Base-by-base conservation (phyloP, 345 rosid species). In the Noccaea caerulescens region DNA sequence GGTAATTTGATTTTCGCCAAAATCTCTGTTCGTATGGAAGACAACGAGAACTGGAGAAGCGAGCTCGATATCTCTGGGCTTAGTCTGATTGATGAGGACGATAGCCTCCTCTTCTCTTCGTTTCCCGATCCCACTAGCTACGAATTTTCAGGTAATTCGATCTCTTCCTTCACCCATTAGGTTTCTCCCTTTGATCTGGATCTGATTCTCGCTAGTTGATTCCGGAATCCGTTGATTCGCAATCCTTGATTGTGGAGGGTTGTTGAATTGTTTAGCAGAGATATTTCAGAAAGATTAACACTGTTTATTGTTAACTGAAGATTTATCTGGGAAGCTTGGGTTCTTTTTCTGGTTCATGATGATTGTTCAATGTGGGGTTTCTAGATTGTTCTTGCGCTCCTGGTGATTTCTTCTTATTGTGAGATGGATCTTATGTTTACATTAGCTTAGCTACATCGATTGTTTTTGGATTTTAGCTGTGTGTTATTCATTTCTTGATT, bases 61-160 rank as follows among this genome's bases (percentile, higher is more conserved):
- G 80, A 60, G 63, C 73, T 83, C 30, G 72, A 74, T 33, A 73
- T 80, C 56, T 76, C 61, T 64, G 81, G 83, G 64, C 81, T 87
- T 34, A 85, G 87, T 72, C 88, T 93, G 66, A 85, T 94, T 54
- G 97, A 94, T 64, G 99, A 91, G 76, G 95, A 91, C 63, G 99
- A 94, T 72, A 84, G 81, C 77, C 95, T 94, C 74, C 82, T 89
- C 78, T 13, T 66, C 75, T 67, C 88, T 2, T 77, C 91, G 34
- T 51, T 81, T 13, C 69, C 9, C 20, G 76, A 77, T 68, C 72
- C 57, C 44, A 70, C 43, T 43, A 62, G n/a, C 66, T 66, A 10
- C 57, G 65, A 49, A 1, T 73, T 76, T 41, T 74, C 84, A 72
- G 88, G 93, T 87, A 1, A 27, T 45, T 11, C 16, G 14, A 8